Conservation (phyloP, 75 land plant genomes). For the Isoetes taiwanensis region DNA sequence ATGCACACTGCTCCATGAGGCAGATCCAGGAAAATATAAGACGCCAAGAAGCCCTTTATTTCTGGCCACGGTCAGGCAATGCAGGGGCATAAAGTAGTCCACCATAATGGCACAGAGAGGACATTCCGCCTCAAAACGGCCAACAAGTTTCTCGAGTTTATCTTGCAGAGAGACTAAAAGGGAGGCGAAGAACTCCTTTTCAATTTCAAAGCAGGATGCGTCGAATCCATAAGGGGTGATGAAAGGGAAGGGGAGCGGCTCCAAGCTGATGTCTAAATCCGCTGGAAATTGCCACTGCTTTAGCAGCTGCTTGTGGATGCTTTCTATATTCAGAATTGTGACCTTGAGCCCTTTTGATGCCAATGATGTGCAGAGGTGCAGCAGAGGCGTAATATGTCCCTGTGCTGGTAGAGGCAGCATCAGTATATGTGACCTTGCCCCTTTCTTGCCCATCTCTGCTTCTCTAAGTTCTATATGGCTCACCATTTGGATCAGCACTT, state of each 20-base stretch:
- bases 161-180: neutral
- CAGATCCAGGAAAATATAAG: too few relatives aligned
- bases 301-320: neutral
- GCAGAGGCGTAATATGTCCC: neutral
- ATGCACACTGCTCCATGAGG: neutral
- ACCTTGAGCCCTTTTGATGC: neutral
- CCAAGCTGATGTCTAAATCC: conserved; percentile 2
- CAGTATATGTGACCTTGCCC: too few relatives aligned
- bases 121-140: neutral
- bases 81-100: too few relatives aligned
- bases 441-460: too few relatives aligned
- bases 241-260: neutral
- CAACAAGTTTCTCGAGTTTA: neutral
- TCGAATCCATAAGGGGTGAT: too few relatives aligned
- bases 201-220: too few relatives aligned
- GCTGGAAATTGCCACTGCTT: neutral
- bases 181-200: neutral
- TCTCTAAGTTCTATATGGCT: too few relatives aligned
- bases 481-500: too few relatives aligned
- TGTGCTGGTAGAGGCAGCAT: neutral
- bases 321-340: neutral
- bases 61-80: too few relatives aligned
- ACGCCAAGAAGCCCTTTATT: too few relatives aligned
- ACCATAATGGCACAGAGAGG: too few relatives aligned
- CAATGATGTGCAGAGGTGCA: neutral